Conservation (phyloP, 2,329 filamentous ascomycete genomes). For the Annulohypoxylon truncatum region DNA sequence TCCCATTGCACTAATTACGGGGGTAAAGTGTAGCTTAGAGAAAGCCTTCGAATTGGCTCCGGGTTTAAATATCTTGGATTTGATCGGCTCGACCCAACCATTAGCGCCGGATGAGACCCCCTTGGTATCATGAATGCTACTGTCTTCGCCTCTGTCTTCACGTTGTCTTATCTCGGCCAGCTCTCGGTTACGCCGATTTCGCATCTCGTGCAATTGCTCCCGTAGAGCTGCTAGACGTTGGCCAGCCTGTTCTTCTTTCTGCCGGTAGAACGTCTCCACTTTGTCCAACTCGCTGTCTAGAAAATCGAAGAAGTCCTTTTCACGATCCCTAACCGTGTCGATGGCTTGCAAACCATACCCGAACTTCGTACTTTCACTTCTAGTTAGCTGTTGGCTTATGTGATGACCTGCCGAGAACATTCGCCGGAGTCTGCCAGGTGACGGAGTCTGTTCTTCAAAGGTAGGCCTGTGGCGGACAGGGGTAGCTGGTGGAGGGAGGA, state of each 20-base stretch:
- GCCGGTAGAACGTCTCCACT: conserved; percentile 88
- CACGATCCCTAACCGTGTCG: conserved; percentile 71
- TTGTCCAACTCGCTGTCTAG: conserved; percentile 88
- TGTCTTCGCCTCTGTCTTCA: conserved; percentile 49
- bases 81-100: conserved; percentile 65
- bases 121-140: conserved; percentile 40
- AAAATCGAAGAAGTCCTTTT: conserved; percentile 89
- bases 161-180: conserved; percentile 60
- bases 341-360: conserved; percentile 59
- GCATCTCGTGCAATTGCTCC: conserved; percentile 92
- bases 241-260: conserved; percentile 87
- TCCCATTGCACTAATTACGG: conserved; percentile 52
- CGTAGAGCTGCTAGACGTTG: conserved; percentile 76
- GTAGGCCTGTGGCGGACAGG: conserved; percentile 36
- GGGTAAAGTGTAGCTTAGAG: conserved; percentile 65
- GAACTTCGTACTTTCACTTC: conserved; percentile 52
- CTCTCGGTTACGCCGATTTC: conserved; percentile 82
- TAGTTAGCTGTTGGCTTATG: conserved; percentile 48
- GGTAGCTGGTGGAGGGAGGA: conserved; percentile 27
- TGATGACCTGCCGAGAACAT: conserved; percentile 54
- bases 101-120: conserved; percentile 41
- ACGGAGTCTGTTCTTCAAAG: conserved; percentile 40
- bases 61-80: conserved; percentile 64
- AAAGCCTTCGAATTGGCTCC: conserved; percentile 72
- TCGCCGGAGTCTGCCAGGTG: conserved; percentile 52